Evolutionary conservation across 2,329 filamentous ascomycete genomes (phyloP).

Genomic region (Zymoseptoria brevis): DNA sequence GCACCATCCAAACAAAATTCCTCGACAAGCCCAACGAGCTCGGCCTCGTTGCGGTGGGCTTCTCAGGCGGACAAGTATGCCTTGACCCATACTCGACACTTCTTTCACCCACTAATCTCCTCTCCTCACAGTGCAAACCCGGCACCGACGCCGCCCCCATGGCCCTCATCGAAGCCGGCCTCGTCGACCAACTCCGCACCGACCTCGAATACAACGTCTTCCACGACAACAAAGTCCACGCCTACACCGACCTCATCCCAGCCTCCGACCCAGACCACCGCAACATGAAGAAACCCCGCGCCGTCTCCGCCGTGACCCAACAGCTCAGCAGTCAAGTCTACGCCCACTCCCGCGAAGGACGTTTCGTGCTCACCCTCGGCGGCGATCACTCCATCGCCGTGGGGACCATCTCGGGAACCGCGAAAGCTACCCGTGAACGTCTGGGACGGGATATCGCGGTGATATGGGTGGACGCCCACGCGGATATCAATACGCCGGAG

Average conservation of each 20-base stretch:
- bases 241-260: slow-evolving; percentile 69
- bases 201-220: slow-evolving; percentile 85
- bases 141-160: slow-evolving; percentile 87
- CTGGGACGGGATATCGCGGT: slow-evolving; percentile 78
- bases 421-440: slow-evolving; percentile 77
- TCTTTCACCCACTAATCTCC: slow-evolving; percentile 5
- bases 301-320: slow-evolving; percentile 77
- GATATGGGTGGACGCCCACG: slow-evolving; percentile 97
- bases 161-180: slow-evolving; percentile 79
- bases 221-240: slow-evolving; percentile 74
- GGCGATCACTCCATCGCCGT: slow-evolving; percentile 97
- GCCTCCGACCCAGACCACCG: slow-evolving; percentile 68
- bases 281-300: slow-evolving; percentile 86
- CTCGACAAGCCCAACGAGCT: slow-evolving; percentile 71
- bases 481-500: slow-evolving; percentile 96
- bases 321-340: slow-evolving; percentile 79
- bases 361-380: slow-evolving; percentile 85
- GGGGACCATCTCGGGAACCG: slow-evolving; percentile 80
- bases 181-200: slow-evolving; percentile 71
- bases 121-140: slow-evolving; percentile 61
- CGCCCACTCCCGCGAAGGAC: slow-evolving; percentile 70
- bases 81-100: neutral
- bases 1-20: slow-evolving; percentile 62
- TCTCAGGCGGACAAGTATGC: slow-evolving; percentile 85
- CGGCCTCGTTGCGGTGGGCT: slow-evolving; percentile 88